These are phyloP conservation scores for Monilinia vaccinii-corymbosi DNA, from an alignment of 2,329 filamentous ascomycete species.

Conservation along the genomic window DNA sequence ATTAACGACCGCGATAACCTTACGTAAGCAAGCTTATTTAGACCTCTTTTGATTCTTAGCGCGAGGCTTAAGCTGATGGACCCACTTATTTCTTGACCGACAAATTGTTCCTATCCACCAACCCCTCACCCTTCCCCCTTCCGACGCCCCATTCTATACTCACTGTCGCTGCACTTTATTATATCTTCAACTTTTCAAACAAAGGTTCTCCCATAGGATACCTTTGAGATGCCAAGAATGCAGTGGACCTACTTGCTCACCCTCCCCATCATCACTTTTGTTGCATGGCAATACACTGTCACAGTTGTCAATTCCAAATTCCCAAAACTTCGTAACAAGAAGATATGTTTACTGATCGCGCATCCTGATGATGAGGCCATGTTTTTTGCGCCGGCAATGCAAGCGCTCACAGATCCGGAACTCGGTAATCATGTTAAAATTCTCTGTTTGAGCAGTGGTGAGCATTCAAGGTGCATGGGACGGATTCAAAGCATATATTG, in stretches of 20 bases:
- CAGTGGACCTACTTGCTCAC: conserved; percentile 23
- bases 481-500: conserved; percentile 14
- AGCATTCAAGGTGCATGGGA: conserved; percentile 3
- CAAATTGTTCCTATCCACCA: neutral
- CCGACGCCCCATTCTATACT: neutral
- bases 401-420: conserved; percentile 71
- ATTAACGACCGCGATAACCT: neutral
- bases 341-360: conserved; percentile 85
- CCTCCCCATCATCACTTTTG: conserved; percentile 34
- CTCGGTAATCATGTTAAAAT: conserved; percentile 90
- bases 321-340: conserved; percentile 67
- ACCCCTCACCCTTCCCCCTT: neutral
- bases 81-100: neutral
- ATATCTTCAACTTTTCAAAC: neutral
- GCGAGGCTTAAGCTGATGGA: neutral
- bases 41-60: neutral
- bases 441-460: conserved; percentile 80
- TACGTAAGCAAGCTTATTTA: neutral
- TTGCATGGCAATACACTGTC: conserved; percentile 31
- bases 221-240: conserved; percentile 16
- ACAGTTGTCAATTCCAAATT: conserved; percentile 38
- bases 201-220: neutral
- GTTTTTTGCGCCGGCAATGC: conserved; percentile 90
- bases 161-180: neutral
- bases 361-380: conserved; percentile 99